Evolutionary conservation across 2,329 filamentous ascomycete species (phyloP), one percentile per base, ranked within the genome.

Genomic region (Fusarium domesticum): DNA sequence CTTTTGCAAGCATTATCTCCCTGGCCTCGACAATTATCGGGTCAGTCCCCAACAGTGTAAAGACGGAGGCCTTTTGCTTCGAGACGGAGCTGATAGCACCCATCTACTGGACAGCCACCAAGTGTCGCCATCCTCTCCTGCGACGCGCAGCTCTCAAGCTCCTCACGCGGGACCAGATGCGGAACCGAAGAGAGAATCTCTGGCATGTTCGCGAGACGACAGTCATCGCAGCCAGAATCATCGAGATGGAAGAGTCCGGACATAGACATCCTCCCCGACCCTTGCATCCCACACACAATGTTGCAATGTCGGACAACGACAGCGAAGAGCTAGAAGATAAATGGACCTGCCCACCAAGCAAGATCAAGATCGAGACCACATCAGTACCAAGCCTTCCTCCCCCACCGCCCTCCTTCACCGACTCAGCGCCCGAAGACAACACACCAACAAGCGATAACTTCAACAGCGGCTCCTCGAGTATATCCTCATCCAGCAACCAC

Each of bases 51-150:
- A 15, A 18, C 39, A 49, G 43, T 20, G 15, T 47, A 19, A 45
- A 45, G 37, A 37, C 53, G 42, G 39, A 56, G 35, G 16, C 54
- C 4, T 74, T 74, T 28, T 65, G 62, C 6, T 74, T 73, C 35
- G 70, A 73, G 31, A 71, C 68, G 11, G 68, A 71, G 16, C 42
- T 73, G 1, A 61, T 73, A 18, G 65, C 69, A 0, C 66, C 70
- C 1, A 51, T 75, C 1, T 73, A 70, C 50, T 74, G 69, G 50
- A 64, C 67, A 6, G 64, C 59, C 1, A 53, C 58, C 28, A 70
- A 69, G 39, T 73, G 69, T 37, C 62, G 70, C 2, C 70, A 72
- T 44, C 75, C 66, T 0, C 54, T 66, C 14, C 59, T 72, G 5
- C 53, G 71, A 11, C 61, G 69, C 1, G 62, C 67, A 1, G 71